Evolutionary conservation across 768 basidiomycete species (phyloP).

Genomic region (Gloeopeniophorella convolvens): DNA sequence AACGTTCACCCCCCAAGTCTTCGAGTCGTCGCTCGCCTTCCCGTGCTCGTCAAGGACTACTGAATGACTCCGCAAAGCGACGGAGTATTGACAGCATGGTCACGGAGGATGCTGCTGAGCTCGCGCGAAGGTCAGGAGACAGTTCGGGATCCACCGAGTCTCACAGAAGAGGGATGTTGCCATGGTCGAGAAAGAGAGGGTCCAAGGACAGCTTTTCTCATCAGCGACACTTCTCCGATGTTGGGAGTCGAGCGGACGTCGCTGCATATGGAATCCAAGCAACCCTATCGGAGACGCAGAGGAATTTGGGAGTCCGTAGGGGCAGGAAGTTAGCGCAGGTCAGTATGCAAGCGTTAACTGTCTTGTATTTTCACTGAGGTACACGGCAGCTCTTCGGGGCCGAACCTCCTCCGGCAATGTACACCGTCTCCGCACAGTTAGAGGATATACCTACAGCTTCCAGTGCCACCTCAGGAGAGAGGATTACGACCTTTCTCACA

Average conservation of each 20-base stretch:
- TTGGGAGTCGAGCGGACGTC: conserved; percentile 5
- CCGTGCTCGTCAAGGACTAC: background rate
- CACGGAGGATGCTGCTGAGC: background rate
- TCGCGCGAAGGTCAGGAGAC: background rate
- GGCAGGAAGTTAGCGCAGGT: conserved; percentile 50
- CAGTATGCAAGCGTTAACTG: conserved; percentile 8
- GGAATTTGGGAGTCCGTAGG: conserved; percentile 37
- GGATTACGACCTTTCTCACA: conserved; percentile 21
- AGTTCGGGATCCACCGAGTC: background rate
- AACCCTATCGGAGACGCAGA: conserved; percentile 30
- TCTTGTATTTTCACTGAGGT: background rate
- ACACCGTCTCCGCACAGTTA: conserved; percentile 29
- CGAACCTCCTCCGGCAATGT: conserved; percentile 39
- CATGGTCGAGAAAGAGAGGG: conserved; percentile 22
- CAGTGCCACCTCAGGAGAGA: conserved; percentile 19
- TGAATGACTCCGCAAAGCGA: conserved; percentile 6
- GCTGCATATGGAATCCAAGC: background rate
- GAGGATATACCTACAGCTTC: conserved; percentile 7
- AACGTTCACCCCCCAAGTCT: conserved; percentile 12
- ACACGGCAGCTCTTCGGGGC: conserved; percentile 41
- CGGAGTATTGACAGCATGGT: conserved; percentile 1
- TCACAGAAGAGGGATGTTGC: conserved; percentile 29
- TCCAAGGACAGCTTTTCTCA: background rate
- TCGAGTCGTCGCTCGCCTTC: background rate
- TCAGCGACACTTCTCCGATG: background rate